Conservation (phyloP, 352 stramenopile genomes). For the Phytophthora tubulina region DNA sequence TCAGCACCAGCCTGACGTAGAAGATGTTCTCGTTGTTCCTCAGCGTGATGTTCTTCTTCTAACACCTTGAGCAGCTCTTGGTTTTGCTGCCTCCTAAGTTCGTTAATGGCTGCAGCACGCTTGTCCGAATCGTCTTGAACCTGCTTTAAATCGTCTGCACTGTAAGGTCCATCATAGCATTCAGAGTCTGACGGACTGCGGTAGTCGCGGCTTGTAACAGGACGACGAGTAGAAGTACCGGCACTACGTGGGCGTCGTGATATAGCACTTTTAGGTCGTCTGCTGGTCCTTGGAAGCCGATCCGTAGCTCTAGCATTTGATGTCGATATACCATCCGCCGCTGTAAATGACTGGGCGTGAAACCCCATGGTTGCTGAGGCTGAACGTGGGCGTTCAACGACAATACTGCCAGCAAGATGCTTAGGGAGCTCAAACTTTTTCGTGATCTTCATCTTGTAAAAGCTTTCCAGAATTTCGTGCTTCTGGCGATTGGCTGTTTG, state of each 20-base stretch:
- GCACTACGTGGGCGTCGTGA: conserved; percentile 37
- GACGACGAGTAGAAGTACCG: conserved; percentile 11
- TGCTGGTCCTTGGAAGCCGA: conserved; percentile 7
- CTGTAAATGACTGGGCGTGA: conserved; percentile 47
- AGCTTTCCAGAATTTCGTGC: conserved; percentile 78
- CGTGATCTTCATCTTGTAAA: conserved; percentile 87
- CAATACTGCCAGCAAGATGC: conserved; percentile 50
- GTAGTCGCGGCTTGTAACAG: conserved; percentile 28
- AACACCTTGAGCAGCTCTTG: conserved; percentile 75
- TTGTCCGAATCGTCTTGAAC: conserved; percentile 27
- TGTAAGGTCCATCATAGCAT: conserved; percentile 21
- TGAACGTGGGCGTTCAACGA: conserved; percentile 46
- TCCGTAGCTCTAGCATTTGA: conserved; percentile 2
- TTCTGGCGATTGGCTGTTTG: conserved; percentile 67
- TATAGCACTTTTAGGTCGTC: conserved; percentile 47
- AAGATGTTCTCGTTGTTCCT: conserved; percentile 83
- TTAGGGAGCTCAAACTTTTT: conserved; percentile 79
- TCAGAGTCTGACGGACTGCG: conserved; percentile 18
- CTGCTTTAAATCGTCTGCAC: conserved; percentile 26
- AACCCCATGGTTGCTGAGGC: conserved; percentile 40
- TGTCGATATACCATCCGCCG: conserved; percentile 12
- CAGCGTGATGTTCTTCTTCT: conserved; percentile 82
- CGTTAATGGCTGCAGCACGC: conserved; percentile 51
- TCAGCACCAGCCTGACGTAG: conserved; percentile 48
- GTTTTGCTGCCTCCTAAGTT: conserved; percentile 73